A percentile compares a stretch with the other conserved stretches of the same genome.
phyloP scores from a whole-genome alignment of 2,329 filamentous ascomycete genomes.

The Pyrenophora teres region DNA sequence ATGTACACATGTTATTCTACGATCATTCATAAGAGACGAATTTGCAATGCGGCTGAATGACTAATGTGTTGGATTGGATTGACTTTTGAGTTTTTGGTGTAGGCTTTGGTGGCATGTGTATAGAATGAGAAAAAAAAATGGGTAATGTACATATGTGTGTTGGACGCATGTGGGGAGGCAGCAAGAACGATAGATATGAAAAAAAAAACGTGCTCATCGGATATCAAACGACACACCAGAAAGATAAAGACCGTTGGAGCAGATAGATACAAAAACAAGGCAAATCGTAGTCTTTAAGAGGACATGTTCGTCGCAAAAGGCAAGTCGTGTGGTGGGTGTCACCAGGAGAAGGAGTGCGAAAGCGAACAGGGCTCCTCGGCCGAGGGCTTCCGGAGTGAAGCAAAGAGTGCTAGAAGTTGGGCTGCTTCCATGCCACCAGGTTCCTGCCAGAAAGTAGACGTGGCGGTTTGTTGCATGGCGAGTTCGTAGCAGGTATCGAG shows the following conservation, averaged over 20 bases:
- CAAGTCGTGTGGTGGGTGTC: constrained; percentile 3
- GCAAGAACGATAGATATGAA: background rate
- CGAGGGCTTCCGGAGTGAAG: constrained; percentile 31
- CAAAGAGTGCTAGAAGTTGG: constrained; percentile 40
- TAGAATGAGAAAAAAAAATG: background rate
- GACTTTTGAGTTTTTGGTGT: background rate
- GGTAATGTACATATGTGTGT: background rate
- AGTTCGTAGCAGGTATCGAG: constrained; percentile 45
- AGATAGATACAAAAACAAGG: background rate
- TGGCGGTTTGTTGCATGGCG: constrained; percentile 41
- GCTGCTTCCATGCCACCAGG: constrained; percentile 39
- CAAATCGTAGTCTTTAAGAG: too few species aligned
- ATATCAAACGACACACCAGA: background rate
- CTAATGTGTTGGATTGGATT: background rate
- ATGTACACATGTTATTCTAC: too few species aligned
- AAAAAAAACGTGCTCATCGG: background rate
- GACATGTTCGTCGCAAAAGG: background rate
- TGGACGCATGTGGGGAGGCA: background rate
- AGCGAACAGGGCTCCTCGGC: constrained; percentile 28
- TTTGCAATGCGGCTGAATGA: too few species aligned
- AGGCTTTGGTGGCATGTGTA: background rate
- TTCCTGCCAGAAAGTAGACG: constrained; percentile 43
- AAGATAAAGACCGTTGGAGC: background rate
- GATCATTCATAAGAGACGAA: too few species aligned
- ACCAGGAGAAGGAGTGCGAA: constrained; percentile 43